phyloP scores from a whole-genome alignment of 192 early-diverging fungal genomes.

The Funneliformis mosseae region DNA sequence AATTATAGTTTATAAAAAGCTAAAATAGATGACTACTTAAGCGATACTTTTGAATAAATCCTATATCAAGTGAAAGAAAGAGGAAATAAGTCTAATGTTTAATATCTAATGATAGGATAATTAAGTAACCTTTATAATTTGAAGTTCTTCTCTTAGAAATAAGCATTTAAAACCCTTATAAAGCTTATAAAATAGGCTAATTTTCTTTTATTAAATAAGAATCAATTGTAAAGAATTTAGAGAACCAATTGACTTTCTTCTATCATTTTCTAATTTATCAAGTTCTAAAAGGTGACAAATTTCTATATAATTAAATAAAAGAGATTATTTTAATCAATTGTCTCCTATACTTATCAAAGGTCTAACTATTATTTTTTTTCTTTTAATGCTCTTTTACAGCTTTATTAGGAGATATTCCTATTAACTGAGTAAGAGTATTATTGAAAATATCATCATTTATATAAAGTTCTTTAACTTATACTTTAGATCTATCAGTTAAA shows the following conservation, averaged over 20 bases:
- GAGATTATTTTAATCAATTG: not conserved
- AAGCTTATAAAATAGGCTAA: slow-evolving; percentile 23
- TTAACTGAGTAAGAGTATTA: slow-evolving; percentile 22
- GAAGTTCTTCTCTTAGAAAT: slow-evolving; percentile 22
- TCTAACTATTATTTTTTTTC: slow-evolving; percentile 16
- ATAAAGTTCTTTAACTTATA: slow-evolving; percentile 15
- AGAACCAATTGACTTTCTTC: too few relatives aligned
- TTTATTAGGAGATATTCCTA: slow-evolving; percentile 18
- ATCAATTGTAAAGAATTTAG: slow-evolving; percentile 16
- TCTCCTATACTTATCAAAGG: slow-evolving; percentile 7
- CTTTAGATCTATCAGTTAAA: slow-evolving; percentile 16
- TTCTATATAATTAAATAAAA: slow-evolving; percentile 26
- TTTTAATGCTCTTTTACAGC: slow-evolving; percentile 27
- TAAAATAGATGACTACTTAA: slow-evolving; percentile 31
- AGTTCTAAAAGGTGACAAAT: too few relatives aligned
- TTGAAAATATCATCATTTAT: slow-evolving; percentile 32
- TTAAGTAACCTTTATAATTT: not conserved
- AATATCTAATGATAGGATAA: not conserved
- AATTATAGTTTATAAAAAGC: slow-evolving; percentile 30
- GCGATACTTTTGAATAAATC: slow-evolving; percentile 24
- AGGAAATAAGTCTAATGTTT: slow-evolving; percentile 12
- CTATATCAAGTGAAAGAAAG: slow-evolving; percentile 15
- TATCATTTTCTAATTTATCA: too few relatives aligned
- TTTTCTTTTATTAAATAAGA: slow-evolving; percentile 29
- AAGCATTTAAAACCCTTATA: slow-evolving; percentile 15